Evolutionary conservation across 2,329 filamentous ascomycete species (phyloP).

Genomic region (Colletotrichum sublineola): DNA sequence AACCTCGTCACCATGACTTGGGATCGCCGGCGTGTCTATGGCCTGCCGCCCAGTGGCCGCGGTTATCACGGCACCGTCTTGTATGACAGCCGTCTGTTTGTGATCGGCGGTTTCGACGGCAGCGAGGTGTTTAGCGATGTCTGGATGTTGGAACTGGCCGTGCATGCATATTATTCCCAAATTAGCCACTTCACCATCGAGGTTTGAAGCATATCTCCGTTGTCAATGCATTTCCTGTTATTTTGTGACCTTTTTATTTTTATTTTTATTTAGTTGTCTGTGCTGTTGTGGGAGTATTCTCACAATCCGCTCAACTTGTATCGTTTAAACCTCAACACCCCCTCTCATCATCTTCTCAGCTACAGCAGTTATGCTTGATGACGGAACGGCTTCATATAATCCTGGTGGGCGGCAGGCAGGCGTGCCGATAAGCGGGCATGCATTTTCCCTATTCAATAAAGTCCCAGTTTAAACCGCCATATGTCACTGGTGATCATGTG

Average conservation of each 20-base stretch:
- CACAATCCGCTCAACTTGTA: slow-evolving; percentile 16
- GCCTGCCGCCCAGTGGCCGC: slow-evolving; percentile 71
- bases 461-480: not conserved
- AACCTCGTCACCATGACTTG: slow-evolving; percentile 82
- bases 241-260: not conserved
- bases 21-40: slow-evolving; percentile 76
- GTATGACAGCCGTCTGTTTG: slow-evolving; percentile 73
- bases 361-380: slow-evolving; percentile 41
- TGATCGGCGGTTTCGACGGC: slow-evolving; percentile 78
- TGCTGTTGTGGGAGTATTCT: not conserved
- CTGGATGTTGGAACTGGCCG: slow-evolving; percentile 75
- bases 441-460: slow-evolving; percentile 25
- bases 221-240: slow-evolving; percentile 1
- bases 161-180: slow-evolving; percentile 80
- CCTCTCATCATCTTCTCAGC: slow-evolving; percentile 9
- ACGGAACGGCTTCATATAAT: slow-evolving; percentile 41
- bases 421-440: slow-evolving; percentile 5
- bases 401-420: slow-evolving; percentile 28
- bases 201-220: slow-evolving; percentile 56
- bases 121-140: slow-evolving; percentile 77
- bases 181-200: slow-evolving; percentile 81
- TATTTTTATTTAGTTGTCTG: not conserved
- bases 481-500: not conserved
- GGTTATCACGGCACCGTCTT: slow-evolving; percentile 77
- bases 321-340: slow-evolving; percentile 18